These are phyloP conservation scores for Irpex rosettiformis DNA, from an alignment of 1,284 basidiomycete species.

Conservation along the genomic window DNA sequence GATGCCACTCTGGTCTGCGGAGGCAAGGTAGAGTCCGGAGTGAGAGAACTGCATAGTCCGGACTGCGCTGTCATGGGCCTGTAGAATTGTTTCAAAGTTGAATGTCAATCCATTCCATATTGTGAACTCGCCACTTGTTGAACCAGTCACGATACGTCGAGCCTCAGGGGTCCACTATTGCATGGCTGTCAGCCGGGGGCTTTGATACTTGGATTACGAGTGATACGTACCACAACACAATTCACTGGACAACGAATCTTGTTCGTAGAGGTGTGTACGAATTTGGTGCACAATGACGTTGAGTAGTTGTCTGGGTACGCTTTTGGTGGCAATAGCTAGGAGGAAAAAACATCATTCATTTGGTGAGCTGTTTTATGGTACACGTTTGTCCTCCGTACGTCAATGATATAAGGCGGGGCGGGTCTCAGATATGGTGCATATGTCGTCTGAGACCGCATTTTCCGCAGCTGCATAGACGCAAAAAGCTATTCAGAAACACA, in stretches of 20 bases:
- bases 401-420: slow-evolving; percentile 78
- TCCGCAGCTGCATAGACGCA: slow-evolving; percentile 50
- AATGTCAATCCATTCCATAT: slow-evolving; percentile 99
- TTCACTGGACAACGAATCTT: slow-evolving; percentile 98
- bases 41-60: slow-evolving; percentile 89
- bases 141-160: slow-evolving; percentile 89
- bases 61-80: slow-evolving; percentile 95
- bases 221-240: slow-evolving; percentile 74
- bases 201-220: slow-evolving; percentile 1
- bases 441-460: slow-evolving; percentile 69
- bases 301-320: slow-evolving; percentile 88
- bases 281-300: slow-evolving; percentile 91
- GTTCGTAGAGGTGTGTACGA: slow-evolving; percentile 97
- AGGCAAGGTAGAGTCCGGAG: slow-evolving; percentile 88
- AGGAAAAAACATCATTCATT: slow-evolving; percentile 18
- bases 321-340: slow-evolving; percentile 85
- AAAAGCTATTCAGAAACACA: background rate
- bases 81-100: slow-evolving; percentile 99
- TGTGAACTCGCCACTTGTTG: slow-evolving; percentile 96
- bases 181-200: background rate
- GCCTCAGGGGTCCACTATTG: slow-evolving; percentile 88
- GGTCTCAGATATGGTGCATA: slow-evolving; percentile 78
- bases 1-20: slow-evolving; percentile 87
- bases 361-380: slow-evolving; percentile 19
- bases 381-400: slow-evolving; percentile 49